Base-by-base conservation (phyloP, 495 filamentous ascomycete genomes). In the Penicillium dipodomyicola region DNA sequence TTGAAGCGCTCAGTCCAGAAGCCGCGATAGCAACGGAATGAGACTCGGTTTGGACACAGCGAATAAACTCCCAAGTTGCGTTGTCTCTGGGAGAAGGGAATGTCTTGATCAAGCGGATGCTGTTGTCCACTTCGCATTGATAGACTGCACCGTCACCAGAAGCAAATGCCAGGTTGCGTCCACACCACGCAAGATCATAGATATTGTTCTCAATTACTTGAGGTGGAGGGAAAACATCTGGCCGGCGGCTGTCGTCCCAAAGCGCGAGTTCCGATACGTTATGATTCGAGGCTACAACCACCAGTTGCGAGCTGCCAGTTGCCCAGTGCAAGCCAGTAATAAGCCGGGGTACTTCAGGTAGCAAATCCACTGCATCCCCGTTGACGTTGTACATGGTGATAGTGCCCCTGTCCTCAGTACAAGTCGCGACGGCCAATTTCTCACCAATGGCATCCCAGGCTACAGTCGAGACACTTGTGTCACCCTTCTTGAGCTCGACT, bases 371-470 rank as follows among this genome's bases (percentile, higher is more conserved):
- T 10, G 75, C 77, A 20, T 77, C 73, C 3, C 89, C 88, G 44
- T 84, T 78, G 7, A 77, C 72, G 11, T 82, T 79, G 75, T 88
- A 91, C 70, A 91, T 82, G 56, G 81, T 83, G 29, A 91, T 83
- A 20, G 83, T 79, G 12, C 86, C 85, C 50, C 82, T 80, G 54
- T 77, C 76, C 30, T 85, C 82, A 23, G 72, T 72, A 29, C 86
- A 87, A 42, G 84, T 86, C 30, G 87, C 87, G 22, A 91, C 76
- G 19, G 89, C 90, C 49, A 95, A 76, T 44, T 81, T 73, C 15
- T 80, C 68, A 15, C 90, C 90, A 39, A 81, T 71, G 10, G 76
- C 78, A 59, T 86, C 86, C 90, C 90, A 95, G 20, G 87, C 82
- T 61, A 92, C 80, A 15, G 85, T 82, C 15, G 75, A 77, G 27